A percentile compares a stretch with the other conserved stretches of the same genome.
These are phyloP conservation scores for Penicillium sp. DNA, from an alignment of 2,329 filamentous ascomycete genomes.

Conservation along the genomic window DNA sequence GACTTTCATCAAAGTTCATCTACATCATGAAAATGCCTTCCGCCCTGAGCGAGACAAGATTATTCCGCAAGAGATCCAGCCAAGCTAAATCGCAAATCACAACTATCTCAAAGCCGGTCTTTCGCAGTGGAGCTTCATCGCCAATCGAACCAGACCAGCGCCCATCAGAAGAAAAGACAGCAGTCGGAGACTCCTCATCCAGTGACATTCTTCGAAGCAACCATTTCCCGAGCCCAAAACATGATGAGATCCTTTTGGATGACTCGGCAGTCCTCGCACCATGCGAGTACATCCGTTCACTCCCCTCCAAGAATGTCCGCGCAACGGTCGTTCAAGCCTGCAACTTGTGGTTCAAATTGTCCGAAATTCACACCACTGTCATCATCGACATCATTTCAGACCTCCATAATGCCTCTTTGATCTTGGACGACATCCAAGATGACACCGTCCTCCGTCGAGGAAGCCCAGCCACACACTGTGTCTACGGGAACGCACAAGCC, in stretches of 20 bases:
- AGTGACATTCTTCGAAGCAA: neutral
- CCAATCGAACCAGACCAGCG: neutral
- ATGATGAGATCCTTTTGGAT: neutral
- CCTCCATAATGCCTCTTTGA: slow-evolving; percentile 1
- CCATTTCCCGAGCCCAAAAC: neutral
- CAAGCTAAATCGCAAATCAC: neutral
- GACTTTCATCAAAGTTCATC: neutral
- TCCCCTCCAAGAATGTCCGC: slow-evolving; percentile 3
- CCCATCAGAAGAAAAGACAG: neutral
- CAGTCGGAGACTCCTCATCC: neutral
- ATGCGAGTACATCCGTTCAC: neutral
- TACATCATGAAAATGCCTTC: neutral
- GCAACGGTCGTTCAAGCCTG: neutral
- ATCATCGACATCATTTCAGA: neutral
- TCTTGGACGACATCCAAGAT: slow-evolving; percentile 7
- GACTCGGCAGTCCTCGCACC: neutral
- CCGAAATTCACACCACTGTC: neutral
- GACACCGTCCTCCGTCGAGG: slow-evolving; percentile 1
- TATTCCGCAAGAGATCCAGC: neutral
- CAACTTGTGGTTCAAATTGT: slow-evolving; percentile 1
- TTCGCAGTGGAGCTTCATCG: neutral
- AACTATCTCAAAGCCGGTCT: neutral
- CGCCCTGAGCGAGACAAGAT: neutral
- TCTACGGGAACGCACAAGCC: neutral
- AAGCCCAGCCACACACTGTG: neutral